These are phyloP conservation scores for Ogataea minuta DNA, from an alignment of 805 yeast genomes.

Conservation along the genomic window DNA sequence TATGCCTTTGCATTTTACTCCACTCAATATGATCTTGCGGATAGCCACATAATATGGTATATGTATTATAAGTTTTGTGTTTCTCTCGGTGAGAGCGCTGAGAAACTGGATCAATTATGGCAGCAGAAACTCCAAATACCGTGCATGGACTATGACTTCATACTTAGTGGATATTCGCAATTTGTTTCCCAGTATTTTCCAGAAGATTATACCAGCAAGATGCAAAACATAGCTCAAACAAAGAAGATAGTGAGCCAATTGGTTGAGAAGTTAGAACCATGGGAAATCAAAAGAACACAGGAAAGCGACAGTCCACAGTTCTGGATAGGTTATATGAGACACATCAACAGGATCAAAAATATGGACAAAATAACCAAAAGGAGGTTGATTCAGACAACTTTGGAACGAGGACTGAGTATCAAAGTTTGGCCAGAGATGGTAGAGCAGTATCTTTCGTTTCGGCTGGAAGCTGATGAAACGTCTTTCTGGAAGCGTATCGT, in stretches of 20 bases:
- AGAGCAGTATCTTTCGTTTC: conserved; percentile 25
- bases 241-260: conserved; percentile 34
- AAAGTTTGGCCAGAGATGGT: conserved; percentile 32
- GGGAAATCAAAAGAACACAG: conserved; percentile 30
- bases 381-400: conserved; percentile 22
- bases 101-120: conserved; percentile 24
- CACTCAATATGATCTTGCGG: conserved; percentile 13
- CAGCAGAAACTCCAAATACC: conserved; percentile 39
- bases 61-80: conserved; percentile 11
- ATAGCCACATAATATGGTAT: conserved; percentile 17
- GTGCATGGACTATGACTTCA: conserved; percentile 39
- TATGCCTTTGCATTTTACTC: conserved; percentile 8
- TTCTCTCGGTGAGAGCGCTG: conserved; percentile 1
- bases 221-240: conserved; percentile 38
- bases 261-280: conserved; percentile 33
- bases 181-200: conserved; percentile 36
- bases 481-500: conserved; percentile 5
- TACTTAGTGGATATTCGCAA: conserved; percentile 39
- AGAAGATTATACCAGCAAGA: conserved; percentile 33
- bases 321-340: conserved; percentile 20
- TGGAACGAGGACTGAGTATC: conserved; percentile 33
- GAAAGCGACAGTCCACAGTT: conserved; percentile 17
- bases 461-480: conserved; percentile 4
- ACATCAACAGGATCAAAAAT: conserved; percentile 9
- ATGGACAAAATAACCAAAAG: conserved; percentile 9